Conservation (phyloP, 1,284 basidiomycete genomes). For the Pterulicium gracile region DNA sequence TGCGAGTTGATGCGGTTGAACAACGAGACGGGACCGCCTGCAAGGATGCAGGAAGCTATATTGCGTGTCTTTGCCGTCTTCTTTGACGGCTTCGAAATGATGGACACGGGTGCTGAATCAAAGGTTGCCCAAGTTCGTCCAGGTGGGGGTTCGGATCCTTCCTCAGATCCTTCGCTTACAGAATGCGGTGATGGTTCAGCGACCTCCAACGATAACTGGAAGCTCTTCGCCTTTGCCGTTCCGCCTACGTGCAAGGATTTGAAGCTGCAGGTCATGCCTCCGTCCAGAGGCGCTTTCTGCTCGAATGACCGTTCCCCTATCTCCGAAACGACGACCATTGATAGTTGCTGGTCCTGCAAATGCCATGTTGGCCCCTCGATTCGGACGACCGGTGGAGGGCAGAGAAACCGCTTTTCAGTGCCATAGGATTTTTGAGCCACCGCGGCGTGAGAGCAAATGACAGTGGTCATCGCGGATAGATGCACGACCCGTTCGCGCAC, state of each 20-base stretch:
- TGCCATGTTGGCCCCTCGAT: constrained; percentile 78
- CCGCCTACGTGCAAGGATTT: constrained; percentile 85
- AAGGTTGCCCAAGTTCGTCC: constrained; percentile 84
- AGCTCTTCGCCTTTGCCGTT: constrained; percentile 82
- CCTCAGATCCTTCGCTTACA: constrained; percentile 24
- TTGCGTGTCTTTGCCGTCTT: constrained; percentile 95
- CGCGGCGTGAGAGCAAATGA: constrained; percentile 79
- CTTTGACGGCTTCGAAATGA: constrained; percentile 96
- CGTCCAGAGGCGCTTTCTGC: constrained; percentile 71
- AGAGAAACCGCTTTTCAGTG: constrained; percentile 85
- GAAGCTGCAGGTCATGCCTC: constrained; percentile 77
- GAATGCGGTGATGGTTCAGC: constrained; percentile 52
- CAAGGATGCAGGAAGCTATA: constrained; percentile 84
- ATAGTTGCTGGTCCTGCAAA: constrained; percentile 68
- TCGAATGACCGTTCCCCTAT: constrained; percentile 73
- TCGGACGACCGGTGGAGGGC: constrained; percentile 81
- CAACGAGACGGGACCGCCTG: constrained; percentile 84
- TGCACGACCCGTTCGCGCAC: constrained; percentile 69
- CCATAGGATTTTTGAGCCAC: constrained; percentile 91
- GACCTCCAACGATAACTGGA: constrained; percentile 77
- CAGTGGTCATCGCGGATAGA: constrained; percentile 78
- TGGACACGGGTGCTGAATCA: constrained; percentile 83
- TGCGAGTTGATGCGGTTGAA: constrained; percentile 97
- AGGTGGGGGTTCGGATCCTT: constrained; percentile 36
- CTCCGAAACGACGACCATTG: constrained; percentile 81